phyloP scores from a whole-genome alignment of 2,329 filamentous ascomycete species.

The Orbilia quercus region DNA sequence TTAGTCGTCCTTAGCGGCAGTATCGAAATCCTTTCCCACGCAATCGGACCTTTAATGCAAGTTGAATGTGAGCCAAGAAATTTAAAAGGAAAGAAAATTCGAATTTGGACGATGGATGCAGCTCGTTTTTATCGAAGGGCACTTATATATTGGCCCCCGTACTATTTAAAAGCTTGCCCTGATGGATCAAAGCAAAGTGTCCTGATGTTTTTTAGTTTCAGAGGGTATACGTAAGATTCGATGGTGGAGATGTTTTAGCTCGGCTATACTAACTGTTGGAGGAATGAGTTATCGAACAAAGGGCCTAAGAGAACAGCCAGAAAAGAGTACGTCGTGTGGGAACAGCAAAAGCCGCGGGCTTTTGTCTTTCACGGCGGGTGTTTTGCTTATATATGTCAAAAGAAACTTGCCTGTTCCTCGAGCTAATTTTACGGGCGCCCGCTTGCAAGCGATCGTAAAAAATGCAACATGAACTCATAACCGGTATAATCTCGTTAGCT shows the following conservation, averaged over 20 bases:
- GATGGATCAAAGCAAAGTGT: constrained; percentile 18
- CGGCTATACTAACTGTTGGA: constrained; percentile 44
- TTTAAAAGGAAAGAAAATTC: not conserved
- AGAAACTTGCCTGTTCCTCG: constrained; percentile 15
- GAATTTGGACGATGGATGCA: constrained; percentile 37
- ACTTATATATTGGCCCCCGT: constrained; percentile 47
- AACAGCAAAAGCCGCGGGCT: constrained; percentile 55
- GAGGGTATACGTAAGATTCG: constrained; percentile 38
- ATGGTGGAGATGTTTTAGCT: constrained; percentile 28
- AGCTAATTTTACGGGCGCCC: constrained; percentile 46
- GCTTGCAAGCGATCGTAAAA: constrained; percentile 50
- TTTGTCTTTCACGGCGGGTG: constrained; percentile 56
- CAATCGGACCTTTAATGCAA: constrained; percentile 11
- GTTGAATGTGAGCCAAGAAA: constrained; percentile 10
- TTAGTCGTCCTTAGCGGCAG: constrained; percentile 36
- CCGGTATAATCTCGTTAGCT: constrained; percentile 44
- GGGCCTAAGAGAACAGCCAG: not conserved
- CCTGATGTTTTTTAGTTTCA: constrained; percentile 9
- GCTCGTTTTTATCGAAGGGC: constrained; percentile 34
- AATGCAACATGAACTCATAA: constrained; percentile 56
- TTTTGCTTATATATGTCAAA: constrained; percentile 54
- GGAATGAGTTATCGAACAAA: constrained; percentile 35
- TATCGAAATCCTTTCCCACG: constrained; percentile 11
- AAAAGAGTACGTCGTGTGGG: constrained; percentile 29
- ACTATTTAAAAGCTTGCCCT: too few species aligned